Evolutionary conservation across 345 rosid species (phyloP), one percentile per base, ranked within the genome.

Genomic region (Noccaea caerulescens): DNA sequence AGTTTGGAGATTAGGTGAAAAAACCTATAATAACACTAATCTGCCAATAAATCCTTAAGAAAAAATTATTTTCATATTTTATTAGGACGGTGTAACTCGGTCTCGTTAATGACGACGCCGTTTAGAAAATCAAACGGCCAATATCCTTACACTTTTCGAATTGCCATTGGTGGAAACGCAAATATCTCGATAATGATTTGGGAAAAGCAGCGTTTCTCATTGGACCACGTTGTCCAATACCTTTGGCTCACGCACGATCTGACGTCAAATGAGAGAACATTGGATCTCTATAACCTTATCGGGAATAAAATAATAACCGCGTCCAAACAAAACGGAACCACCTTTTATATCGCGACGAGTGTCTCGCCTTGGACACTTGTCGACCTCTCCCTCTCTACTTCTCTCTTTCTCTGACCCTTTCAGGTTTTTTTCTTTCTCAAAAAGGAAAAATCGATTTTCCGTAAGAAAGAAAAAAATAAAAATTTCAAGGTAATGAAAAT

Each of bases 341-440:
- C 68, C 90, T 80, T n/a, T 86, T 88, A 90, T 82, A 89, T 79
- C 59, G 27, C 76, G 93, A 89, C 88, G 66, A 87, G 89, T 87
- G 88, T 83, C 86, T 16, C 60, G 78, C 76, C 65, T 13, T 23
- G 75, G 91, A 88, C 97, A 93, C 97, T 73, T 90, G 97, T 93
- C 93, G 80, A 55, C 79, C 70, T 87, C 72, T 63, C 46, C 20
- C 76, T 46, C 65, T 55, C 38, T 18, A 54, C 14, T 4, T 36
- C 41, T 50, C 53, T 43, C 44, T 68, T 32, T 58, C 47, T n/a
- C n/a, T n/a, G 6, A 57, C 52, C 43, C 20, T 54, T 45, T 75
- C 75, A 76, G 65, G 54, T 55, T 14, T 46, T 55, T 55, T 62
- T 41, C 43, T 64, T 70, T 49, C 75, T 63, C 61, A 63, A 76